Base-by-base conservation (phyloP, 1,284 basidiomycete genomes). In the Apiotrichum montevideense region DNA sequence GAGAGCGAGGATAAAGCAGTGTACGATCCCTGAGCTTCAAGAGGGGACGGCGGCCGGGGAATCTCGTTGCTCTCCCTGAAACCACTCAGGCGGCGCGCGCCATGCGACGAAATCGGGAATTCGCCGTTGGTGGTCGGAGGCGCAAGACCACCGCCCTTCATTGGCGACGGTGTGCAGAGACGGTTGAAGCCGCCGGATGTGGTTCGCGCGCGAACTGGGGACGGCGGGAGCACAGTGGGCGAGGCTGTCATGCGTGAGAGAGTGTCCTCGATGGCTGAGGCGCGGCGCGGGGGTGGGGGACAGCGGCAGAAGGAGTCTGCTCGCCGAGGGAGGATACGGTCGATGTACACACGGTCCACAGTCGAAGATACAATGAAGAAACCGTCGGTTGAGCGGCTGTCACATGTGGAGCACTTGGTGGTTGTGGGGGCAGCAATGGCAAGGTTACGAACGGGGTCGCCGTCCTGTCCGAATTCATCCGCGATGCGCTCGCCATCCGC, bases 31-130 rank as follows among this genome's bases (percentile, higher is more conserved):
- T 42, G 44, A 11, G 46, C 35, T 46, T 52, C 59, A 29, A 52
- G 47, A 14, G 59, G 59, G 33, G 59, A 61, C 1, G 56, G 54
- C 9, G 56, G 42, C 7, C 59, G 50, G 40, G 58, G 35, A 46
- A 46, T 33, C 33, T 56, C 54, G 3, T 13, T 11, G 35, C 35
- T 15, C n/a, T 59, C 51, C 15, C 59, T 54, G 45, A 46, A 58
- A 13, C 67, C 64, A 11, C 66, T 68, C 10, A 69, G 57, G 34
- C 68, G 60, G 3, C 70, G 62, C 8, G 65, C 61, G 3, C 70
- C 69, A 35, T 72, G 72, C 1, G 65, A 67, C 0, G 70, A 72
- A 3, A 75, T 51, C 0, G 72, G 71, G 57, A 72, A 73, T 33
- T 73, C 72, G 35, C 52, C 50, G 33, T 51, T 41, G 40, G 29